Base-by-base conservation (phyloP, 306 rosid genomes). In the Chamaecrista fasciculata region DNA sequence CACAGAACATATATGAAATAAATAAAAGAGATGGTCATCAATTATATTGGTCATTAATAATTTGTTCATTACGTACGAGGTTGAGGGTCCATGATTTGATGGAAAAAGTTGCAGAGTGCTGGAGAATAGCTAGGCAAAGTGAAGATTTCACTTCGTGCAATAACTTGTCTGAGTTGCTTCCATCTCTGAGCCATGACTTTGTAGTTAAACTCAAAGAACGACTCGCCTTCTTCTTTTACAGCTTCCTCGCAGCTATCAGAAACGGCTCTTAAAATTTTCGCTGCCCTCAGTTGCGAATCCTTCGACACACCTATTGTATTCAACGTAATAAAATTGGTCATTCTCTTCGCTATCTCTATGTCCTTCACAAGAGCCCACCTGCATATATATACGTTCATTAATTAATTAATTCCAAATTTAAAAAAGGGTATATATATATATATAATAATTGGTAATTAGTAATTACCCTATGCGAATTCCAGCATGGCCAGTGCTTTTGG, bases 321-420 rank as follows among this genome's bases (percentile, higher is more conserved):
- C 28, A 94, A 73, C 86, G 85, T 92, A 16, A 91, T 73, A 73
- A 91, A 94, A 16, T 84, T 84, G 1, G 83, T 81, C 99, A 94
- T 94, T 70, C 60, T 85, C 76, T 68, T 89, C 0, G 96, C 96
- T 0, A 94, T 78, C 33, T 86, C 86, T 9, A 24, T 57, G 55
- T 91, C 91, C 62, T 86, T 91, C 19, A 94, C 97, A 16, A 94
- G 81, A 59, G 97, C 97, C 99, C 97, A 94, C 63, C 98, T 93
- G 31, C 51, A 61, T n/a, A n/a, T n/a, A n/a, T n/a, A n/a, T n/a
- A n/a, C n/a, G n/a, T n/a, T n/a, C n/a, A n/a, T n/a, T n/a, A n/a
- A n/a, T n/a, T n/a, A n/a, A n/a, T n/a, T n/a, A n/a, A n/a, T n/a
- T n/a, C n/a, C n/a, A n/a, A n/a, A n/a, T n/a, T n/a, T n/a, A n/a